phyloP scores from a whole-genome alignment of 78 protist genomes.

The Emiliania huxleyi region DNA sequence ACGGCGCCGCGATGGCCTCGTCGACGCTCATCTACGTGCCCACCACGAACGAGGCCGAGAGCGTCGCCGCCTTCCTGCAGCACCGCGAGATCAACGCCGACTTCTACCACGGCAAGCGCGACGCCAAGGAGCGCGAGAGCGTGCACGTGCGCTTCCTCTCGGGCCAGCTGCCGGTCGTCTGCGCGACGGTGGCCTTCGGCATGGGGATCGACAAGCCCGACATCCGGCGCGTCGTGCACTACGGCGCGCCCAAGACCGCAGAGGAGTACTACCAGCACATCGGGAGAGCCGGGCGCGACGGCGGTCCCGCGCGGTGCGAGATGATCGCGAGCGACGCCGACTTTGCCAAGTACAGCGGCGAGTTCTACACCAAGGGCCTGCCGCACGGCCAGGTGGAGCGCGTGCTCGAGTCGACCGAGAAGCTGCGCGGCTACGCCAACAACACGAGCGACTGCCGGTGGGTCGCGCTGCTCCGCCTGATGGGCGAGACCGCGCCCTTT shows the following conservation, averaged over 20 bases:
- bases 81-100: background rate
- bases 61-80: background rate
- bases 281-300: constrained; percentile 66
- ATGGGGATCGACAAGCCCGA: constrained; percentile 64
- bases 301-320: background rate
- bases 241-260: background rate
- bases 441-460: background rate
- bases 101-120: background rate
- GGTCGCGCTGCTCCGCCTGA: background rate
- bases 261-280: constrained; percentile 55
- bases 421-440: background rate
- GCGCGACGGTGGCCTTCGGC: constrained; percentile 65
- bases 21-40: background rate
- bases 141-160: background rate
- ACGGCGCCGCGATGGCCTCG: background rate
- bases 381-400: background rate
- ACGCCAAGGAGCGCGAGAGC: background rate
- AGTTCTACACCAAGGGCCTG: background rate
- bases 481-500: no score
- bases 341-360: no score
- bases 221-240: constrained; percentile 56
- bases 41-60: background rate
- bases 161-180: constrained; percentile 3
- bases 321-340: background rate
- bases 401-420: background rate